phyloP scores from a whole-genome alignment of 257 asterid genomes.

The Oldenlandia corymbosa region DNA sequence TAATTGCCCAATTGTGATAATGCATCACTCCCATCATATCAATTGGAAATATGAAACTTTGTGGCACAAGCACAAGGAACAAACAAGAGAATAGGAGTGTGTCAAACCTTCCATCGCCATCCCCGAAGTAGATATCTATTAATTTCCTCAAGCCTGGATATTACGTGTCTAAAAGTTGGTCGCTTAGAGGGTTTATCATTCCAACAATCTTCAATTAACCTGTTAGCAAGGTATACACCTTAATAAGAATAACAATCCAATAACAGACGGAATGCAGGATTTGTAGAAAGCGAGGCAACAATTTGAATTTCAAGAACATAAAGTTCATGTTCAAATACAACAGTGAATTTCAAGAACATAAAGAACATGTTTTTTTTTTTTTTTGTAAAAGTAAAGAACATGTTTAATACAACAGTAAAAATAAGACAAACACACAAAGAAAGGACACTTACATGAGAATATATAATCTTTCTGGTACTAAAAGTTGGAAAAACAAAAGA shows the following conservation, averaged over 20 bases:
- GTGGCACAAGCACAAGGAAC: not conserved
- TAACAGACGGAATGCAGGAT: not conserved
- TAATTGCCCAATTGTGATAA: not conserved
- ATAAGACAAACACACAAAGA: too few species aligned
- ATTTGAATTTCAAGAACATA: not conserved
- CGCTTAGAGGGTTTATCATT: conserved; percentile 47
- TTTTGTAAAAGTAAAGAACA: too few species aligned
- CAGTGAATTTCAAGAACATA: not conserved
- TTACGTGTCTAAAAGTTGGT: conserved; percentile 57
- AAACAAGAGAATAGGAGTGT: not conserved
- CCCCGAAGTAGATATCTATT: conserved; percentile 33
- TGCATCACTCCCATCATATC: not conserved
- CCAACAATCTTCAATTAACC: conserved; percentile 77
- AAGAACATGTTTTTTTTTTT: not conserved
- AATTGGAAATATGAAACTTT: not conserved
- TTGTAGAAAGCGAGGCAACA: not conserved
- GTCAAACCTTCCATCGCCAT: conserved; percentile 66
- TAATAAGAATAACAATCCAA: conserved; percentile 3
- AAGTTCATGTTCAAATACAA: not conserved
- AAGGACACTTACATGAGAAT: too few species aligned
- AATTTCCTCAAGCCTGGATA: conserved; percentile 51
- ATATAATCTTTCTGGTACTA: too few species aligned
- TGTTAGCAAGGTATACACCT: conserved; percentile 28
- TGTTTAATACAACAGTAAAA: too few species aligned
- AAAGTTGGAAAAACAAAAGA: not conserved